Evolutionary conservation across 2,329 filamentous ascomycete species (phyloP), one percentile per base, ranked within the genome.

Genomic region (Cadophora gregata): DNA sequence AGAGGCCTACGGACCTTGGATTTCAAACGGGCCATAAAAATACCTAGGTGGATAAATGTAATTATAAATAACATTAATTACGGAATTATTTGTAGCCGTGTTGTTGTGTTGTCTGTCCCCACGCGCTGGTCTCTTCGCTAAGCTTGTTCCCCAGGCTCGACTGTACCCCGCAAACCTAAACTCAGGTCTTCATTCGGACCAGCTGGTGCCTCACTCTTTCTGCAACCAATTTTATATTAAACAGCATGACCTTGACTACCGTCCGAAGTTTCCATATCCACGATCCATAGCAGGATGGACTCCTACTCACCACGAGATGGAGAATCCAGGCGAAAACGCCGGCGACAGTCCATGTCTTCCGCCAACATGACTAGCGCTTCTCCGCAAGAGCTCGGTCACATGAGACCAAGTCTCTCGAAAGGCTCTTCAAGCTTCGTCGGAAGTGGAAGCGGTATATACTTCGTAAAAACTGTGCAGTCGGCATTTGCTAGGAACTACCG

Each of bases 391-490:
- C 58, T 67, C 9, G 65, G 65, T 56, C 65, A 67, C 56, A 67
- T 67, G 65, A 62, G 48, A 64, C 48, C 50, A 24, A 59, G 53
- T 45, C 42, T 48, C 19, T 36, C 53, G 2, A 64, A 58, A 33
- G 82, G 80, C 25, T 81, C 81, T 3, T 81, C 84, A 16, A 84
- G 82, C 0, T 88, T 88, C 64, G 80, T 87, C 4, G 85, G 85
- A 4, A 86, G 84, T 60, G 83, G 83, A 19, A 86, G 85, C 67
- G 85, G 85, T 1, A 86, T 87, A n/a, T 81, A 86, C 71, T 87
- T 87, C 70, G 84, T 87, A 38, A 81, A 84, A 6, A 82, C 82
- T 24, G 85, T 87, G 1, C 85, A 86, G 50, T 76, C 81, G 36
- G 80, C 83, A 0, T 79, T 87, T 33, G 76, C 80, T 2, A 77